Evolutionary conservation across 139 green algal species (phyloP).

Genomic region (Tetradesmus obliquus): DNA sequence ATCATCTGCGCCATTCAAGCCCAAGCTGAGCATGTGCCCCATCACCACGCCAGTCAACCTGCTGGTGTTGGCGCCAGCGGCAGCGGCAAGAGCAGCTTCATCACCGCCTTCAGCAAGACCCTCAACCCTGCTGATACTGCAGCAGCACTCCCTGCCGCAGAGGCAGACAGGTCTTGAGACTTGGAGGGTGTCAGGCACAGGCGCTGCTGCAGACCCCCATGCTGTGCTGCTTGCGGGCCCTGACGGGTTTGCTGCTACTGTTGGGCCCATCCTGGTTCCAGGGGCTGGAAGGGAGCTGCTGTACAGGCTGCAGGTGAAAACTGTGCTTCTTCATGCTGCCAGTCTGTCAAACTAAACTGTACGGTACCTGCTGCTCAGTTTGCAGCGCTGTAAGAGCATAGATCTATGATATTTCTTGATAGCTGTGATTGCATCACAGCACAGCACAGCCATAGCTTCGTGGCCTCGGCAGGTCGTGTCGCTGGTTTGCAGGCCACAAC

Average conservation of each 20-base stretch:
- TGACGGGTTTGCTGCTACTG: background rate
- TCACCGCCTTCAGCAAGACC: background rate
- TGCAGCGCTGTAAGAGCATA: too few species aligned
- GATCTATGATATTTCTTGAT: too few species aligned
- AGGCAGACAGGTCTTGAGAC: background rate
- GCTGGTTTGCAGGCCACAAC: too few species aligned
- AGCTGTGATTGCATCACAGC: too few species aligned
- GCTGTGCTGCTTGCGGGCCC: background rate
- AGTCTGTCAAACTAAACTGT: too few species aligned
- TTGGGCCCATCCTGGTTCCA: background rate
- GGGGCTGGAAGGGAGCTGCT: constrained; percentile 12
- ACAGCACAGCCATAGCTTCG: too few species aligned
- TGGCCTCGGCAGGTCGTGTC: too few species aligned
- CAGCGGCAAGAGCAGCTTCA: constrained; percentile 11
- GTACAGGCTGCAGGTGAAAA: constrained; percentile 1
- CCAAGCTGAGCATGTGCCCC: background rate
- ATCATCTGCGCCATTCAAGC: background rate
- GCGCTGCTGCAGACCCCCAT: background rate
- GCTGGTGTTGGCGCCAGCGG: background rate
- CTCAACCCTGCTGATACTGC: background rate
- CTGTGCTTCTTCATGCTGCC: too few species aligned
- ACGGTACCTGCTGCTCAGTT: too few species aligned
- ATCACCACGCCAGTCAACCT: constrained; percentile 23
- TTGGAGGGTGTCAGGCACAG: background rate
- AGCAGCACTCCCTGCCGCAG: background rate